Evolutionary conservation across 179 eudicot genomes (phyloP).

Genomic region (Pouteria campechiana): DNA sequence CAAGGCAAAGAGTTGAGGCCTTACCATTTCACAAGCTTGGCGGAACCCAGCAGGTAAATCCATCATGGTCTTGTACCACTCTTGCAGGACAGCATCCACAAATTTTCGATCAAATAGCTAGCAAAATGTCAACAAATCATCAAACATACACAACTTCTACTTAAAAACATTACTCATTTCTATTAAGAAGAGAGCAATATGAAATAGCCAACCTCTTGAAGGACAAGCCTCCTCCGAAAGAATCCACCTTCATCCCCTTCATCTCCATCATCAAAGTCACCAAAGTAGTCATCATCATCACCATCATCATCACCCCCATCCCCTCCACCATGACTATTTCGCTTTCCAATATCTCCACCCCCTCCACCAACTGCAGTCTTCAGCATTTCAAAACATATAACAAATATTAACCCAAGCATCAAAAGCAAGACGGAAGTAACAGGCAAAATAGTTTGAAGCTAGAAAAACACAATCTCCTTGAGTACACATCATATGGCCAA

Average conservation of each 20-base stretch:
- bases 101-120: constrained; percentile 88
- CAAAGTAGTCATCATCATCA: constrained; percentile 93
- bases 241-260: constrained; percentile 94
- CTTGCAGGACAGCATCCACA: constrained; percentile 86
- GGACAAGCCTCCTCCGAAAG: constrained; percentile 62
- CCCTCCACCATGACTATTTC: constrained; percentile 70
- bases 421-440: too few relatives aligned
- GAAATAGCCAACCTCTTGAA: constrained; percentile 55
- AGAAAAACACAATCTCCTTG: too few relatives aligned
- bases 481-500: too few relatives aligned
- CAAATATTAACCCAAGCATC: background rate
- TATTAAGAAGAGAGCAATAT: too few relatives aligned
- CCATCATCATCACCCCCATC: constrained; percentile 96
- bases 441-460: too few relatives aligned
- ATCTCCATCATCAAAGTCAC: constrained; percentile 94
- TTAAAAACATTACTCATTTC: too few relatives aligned
- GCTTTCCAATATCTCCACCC: constrained; percentile 81
- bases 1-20: background rate
- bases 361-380: constrained; percentile 85
- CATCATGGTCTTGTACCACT: constrained; percentile 94
- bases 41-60: constrained; percentile 94
- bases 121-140: constrained; percentile 9
- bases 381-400: background rate
- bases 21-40: constrained; percentile 93
- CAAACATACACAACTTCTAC: background rate